A percentile compares a stretch with the other conserved stretches of the same genome.
Conservation (phyloP, 2,329 filamentous ascomycete genomes). For the Chaetothyriales sp. region DNA sequence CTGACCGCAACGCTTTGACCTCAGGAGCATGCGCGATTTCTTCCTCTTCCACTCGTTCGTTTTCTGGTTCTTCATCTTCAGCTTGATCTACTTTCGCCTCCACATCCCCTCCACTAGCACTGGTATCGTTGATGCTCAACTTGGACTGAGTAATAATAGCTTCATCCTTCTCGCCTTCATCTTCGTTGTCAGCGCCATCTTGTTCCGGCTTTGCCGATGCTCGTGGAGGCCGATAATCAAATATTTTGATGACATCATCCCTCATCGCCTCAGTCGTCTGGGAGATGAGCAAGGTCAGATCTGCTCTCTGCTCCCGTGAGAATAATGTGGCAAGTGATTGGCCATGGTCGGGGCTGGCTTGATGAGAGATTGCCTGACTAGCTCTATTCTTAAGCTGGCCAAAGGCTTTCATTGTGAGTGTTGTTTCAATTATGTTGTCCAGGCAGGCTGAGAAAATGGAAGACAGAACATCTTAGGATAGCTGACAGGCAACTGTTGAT, state of each 20-base stretch:
- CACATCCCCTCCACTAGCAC: not conserved
- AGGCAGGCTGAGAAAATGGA: too few relatives aligned
- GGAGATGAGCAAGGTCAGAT: constrained; percentile 27
- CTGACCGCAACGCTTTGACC: constrained; percentile 22
- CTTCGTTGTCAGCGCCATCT: constrained; percentile 9
- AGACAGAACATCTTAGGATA: too few relatives aligned
- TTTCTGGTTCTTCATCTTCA: not conserved
- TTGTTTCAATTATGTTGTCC: not conserved
- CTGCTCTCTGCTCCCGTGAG: constrained; percentile 26
- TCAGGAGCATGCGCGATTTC: constrained; percentile 4
- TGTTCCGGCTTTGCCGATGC: constrained; percentile 3
- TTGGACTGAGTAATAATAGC: constrained; percentile 5
- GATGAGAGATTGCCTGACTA: not conserved
- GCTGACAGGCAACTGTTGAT: too few relatives aligned
- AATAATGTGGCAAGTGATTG: constrained; percentile 27
- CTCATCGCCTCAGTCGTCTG: constrained; percentile 27
- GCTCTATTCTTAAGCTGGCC: not conserved
- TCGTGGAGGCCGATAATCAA: constrained; percentile 18
- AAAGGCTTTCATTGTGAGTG: not conserved
- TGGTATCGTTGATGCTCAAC: constrained; percentile 2
- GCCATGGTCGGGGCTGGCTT: constrained; percentile 18
- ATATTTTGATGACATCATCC: constrained; percentile 19
- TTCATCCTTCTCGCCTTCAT: not conserved
- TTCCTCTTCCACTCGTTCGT: constrained; percentile 1
- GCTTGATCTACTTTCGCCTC: not conserved